A percentile compares a stretch with the other conserved stretches of the same genome.
These are phyloP conservation scores for Silene uniflora DNA, from an alignment of 148 eudicot genomes.

Conservation along the genomic window DNA sequence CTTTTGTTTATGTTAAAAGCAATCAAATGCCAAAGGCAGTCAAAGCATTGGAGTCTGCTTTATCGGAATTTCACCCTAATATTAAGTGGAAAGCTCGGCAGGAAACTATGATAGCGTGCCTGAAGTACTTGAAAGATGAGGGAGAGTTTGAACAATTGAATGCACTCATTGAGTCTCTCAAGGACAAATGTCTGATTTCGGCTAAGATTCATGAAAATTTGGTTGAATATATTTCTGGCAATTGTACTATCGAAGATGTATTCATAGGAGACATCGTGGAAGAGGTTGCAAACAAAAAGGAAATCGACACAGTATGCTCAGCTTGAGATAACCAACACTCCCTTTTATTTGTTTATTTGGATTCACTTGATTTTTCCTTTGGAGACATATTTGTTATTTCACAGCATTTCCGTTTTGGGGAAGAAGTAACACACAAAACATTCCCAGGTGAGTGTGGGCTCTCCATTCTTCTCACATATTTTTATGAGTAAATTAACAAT, in stretches of 20 bases:
- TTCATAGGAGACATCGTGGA: not conserved
- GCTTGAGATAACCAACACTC: no score
- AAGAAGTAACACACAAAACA: no score
- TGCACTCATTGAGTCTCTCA: constrained; percentile 24
- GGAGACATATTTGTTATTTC: no score
- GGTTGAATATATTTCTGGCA: constrained; percentile 9
- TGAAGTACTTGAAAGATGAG: no score
- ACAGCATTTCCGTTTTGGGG: no score
- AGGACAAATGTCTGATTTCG: constrained; percentile 21
- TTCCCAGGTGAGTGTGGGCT: no score
- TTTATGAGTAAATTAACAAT: no score
- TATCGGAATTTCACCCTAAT: not conserved
- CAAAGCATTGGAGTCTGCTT: constrained; percentile 31
- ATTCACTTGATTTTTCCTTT: no score
- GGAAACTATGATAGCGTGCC: not conserved
- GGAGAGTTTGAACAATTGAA: constrained; percentile 25
- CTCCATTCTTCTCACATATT: no score
- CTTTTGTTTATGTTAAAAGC: constrained; percentile 28
- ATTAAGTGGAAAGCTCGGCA: constrained; percentile 25
- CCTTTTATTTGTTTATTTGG: no score
- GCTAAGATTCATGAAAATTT: constrained; percentile 10
- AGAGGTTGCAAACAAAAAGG: not conserved
- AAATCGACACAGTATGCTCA: not conserved
- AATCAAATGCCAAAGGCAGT: constrained; percentile 39
- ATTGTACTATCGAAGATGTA: constrained; percentile 20